Evolutionary conservation across 225 moss, liverwort and hornwort genomes (phyloP).

Genomic region (Antitrichia curtipendula): DNA sequence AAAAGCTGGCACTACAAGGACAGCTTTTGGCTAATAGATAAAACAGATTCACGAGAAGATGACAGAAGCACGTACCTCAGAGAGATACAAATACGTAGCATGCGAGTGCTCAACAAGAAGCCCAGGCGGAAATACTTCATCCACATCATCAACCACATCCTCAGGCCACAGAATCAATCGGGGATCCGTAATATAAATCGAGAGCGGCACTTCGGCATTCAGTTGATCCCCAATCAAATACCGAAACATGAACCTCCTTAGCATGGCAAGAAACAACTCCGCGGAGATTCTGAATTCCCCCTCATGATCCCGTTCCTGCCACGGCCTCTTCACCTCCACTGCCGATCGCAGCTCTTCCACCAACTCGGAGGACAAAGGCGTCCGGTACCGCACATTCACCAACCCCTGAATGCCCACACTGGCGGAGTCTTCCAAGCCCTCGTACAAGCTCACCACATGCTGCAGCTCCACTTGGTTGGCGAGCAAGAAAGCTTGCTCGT

Average conservation of each 20-base stretch:
- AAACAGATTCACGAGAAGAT: not conserved
- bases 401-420: slow-evolving; percentile 13
- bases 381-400: slow-evolving; percentile 20
- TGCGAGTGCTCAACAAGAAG: slow-evolving; percentile 31
- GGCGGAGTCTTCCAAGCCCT: slow-evolving; percentile 36
- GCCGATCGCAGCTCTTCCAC: slow-evolving; percentile 9
- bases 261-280: slow-evolving; percentile 5
- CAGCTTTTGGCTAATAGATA: not conserved
- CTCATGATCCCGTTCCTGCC: not conserved
- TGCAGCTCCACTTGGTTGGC: slow-evolving; percentile 6
- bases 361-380: not conserved
- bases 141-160: slow-evolving; percentile 14
- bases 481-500: not conserved
- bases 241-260: slow-evolving; percentile 35
- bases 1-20: not conserved
- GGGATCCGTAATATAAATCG: slow-evolving; percentile 15
- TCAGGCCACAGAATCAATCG: slow-evolving; percentile 29
- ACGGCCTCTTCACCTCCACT: slow-evolving; percentile 2
- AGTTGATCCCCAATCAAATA: slow-evolving; percentile 27
- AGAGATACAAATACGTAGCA: slow-evolving; percentile 24
- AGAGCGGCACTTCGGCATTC: slow-evolving; percentile 13
- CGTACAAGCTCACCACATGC: slow-evolving; percentile 42
- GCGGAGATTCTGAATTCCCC: slow-evolving; percentile 8
- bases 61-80: not conserved
- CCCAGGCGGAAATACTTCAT: slow-evolving; percentile 15